These are phyloP conservation scores for Amanita fuliginea DNA, from an alignment of 768 basidiomycete genomes.

Conservation along the genomic window DNA sequence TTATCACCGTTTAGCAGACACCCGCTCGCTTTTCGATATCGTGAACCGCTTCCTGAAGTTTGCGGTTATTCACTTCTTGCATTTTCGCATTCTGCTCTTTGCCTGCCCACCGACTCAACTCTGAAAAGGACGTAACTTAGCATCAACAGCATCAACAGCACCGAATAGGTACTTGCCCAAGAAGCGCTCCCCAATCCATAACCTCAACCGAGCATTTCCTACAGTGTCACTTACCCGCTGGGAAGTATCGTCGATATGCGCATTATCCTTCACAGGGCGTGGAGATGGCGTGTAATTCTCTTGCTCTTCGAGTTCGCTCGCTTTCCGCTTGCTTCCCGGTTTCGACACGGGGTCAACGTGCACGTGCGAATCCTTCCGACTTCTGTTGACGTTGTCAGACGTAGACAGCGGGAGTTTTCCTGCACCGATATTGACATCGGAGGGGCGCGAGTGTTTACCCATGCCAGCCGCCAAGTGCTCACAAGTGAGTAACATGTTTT, in stretches of 20 bases:
- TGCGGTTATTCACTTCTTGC: neutral
- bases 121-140: conserved; percentile 21
- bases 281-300: neutral
- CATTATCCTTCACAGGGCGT: conserved; percentile 6
- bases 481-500: conserved; percentile 51
- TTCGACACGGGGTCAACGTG: neutral
- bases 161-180: conserved; percentile 34
- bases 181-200: conserved; percentile 67
- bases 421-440: neutral
- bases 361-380: conserved; percentile 4
- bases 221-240: conserved; percentile 18
- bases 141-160: conserved; percentile 1
- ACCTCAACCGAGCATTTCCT: conserved; percentile 53
- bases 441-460: conserved; percentile 32
- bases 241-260: conserved; percentile 2
- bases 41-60: neutral
- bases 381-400: conserved; percentile 9
- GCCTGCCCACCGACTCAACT: conserved; percentile 46
- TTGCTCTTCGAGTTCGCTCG: neutral
- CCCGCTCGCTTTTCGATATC: neutral
- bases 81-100: conserved; percentile 20
- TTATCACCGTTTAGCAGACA: too few relatives aligned
- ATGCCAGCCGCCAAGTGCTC: conserved; percentile 65
- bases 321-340: conserved; percentile 3
- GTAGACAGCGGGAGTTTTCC: conserved; percentile 1